These are phyloP conservation scores for Hansenula lynferdii DNA, from an alignment of 1,139 yeast genomes.

Conservation along the genomic window DNA sequence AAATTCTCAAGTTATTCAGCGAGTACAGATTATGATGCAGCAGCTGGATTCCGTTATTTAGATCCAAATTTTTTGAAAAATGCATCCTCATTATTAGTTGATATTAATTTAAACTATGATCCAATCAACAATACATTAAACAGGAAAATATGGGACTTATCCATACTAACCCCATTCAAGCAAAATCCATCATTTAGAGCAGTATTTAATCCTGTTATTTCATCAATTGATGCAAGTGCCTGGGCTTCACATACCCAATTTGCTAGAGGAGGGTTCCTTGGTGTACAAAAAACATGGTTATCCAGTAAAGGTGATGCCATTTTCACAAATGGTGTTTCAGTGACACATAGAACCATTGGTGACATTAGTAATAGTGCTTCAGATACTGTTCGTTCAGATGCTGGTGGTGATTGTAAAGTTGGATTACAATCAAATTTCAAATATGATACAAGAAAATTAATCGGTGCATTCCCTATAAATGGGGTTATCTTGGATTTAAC, in stretches of 20 bases:
- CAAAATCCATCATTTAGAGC: slow-evolving; percentile 24
- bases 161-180: slow-evolving; percentile 24
- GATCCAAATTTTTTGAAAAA: slow-evolving; percentile 25
- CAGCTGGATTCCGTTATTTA: slow-evolving; percentile 21
- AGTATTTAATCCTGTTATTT: slow-evolving; percentile 22
- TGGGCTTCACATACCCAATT: slow-evolving; percentile 23
- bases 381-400: slow-evolving; percentile 20
- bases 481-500: slow-evolving; percentile 22
- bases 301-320: slow-evolving; percentile 12
- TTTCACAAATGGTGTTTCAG: slow-evolving; percentile 24
- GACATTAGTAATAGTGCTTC: slow-evolving; percentile 20
- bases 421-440: slow-evolving; percentile 22
- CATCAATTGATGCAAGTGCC: slow-evolving; percentile 19
- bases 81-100: slow-evolving; percentile 25
- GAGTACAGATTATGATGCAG: slow-evolving; percentile 22
- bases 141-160: slow-evolving; percentile 22
- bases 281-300: slow-evolving; percentile 17
- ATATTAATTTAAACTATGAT: slow-evolving; percentile 23
- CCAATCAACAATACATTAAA: slow-evolving; percentile 21
- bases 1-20: slow-evolving; percentile 20
- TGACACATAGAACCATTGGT: slow-evolving; percentile 22
- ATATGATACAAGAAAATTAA: slow-evolving; percentile 24
- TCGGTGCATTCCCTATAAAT: slow-evolving; percentile 22
- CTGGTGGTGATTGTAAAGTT: slow-evolving; percentile 25
- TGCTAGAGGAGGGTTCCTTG: slow-evolving; percentile 20